phyloP scores from a whole-genome alignment of 2,329 filamentous ascomycete genomes.

The Fusarium stilboides region DNA sequence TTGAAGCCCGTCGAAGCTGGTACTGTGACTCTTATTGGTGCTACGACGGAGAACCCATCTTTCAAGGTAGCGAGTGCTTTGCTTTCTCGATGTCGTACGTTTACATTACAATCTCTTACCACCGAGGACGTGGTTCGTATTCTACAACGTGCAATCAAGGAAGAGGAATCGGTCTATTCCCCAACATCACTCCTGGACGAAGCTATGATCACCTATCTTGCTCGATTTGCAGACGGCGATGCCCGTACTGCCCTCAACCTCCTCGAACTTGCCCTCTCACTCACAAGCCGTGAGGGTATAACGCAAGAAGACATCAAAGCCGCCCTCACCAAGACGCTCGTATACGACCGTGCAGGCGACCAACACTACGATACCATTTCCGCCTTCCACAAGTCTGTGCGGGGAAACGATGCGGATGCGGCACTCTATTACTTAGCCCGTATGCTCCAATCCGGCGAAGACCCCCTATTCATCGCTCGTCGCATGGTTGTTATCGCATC shows the following conservation, averaged over 20 bases:
- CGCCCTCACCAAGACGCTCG: conserved; percentile 89
- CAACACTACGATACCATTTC: conserved; percentile 99
- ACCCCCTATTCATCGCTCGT: conserved; percentile 91
- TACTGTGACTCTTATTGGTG: conserved; percentile 91
- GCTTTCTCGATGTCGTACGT: conserved; percentile 90
- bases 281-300: conserved; percentile 71
- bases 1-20: conserved; percentile 92
- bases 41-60: conserved; percentile 96
- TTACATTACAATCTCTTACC: conserved; percentile 83
- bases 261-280: conserved; percentile 87
- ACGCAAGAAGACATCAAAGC: conserved; percentile 85
- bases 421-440: conserved; percentile 94
- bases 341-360: conserved; percentile 95
- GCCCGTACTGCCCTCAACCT: conserved; percentile 94
- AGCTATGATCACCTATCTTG: conserved; percentile 84
- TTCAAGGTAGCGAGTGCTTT: conserved; percentile 93
- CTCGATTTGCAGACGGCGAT: conserved; percentile 91
- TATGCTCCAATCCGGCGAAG: conserved; percentile 96
- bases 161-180: conserved; percentile 65
- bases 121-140: conserved; percentile 81
- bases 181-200: conserved; percentile 77
- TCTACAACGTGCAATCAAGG: conserved; percentile 78
- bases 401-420: conserved; percentile 88
- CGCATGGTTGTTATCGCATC: conserved; percentile 95
- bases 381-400: conserved; percentile 95